Conservation (phyloP, 441 rosid genomes). For the Corymbia calophylla region DNA sequence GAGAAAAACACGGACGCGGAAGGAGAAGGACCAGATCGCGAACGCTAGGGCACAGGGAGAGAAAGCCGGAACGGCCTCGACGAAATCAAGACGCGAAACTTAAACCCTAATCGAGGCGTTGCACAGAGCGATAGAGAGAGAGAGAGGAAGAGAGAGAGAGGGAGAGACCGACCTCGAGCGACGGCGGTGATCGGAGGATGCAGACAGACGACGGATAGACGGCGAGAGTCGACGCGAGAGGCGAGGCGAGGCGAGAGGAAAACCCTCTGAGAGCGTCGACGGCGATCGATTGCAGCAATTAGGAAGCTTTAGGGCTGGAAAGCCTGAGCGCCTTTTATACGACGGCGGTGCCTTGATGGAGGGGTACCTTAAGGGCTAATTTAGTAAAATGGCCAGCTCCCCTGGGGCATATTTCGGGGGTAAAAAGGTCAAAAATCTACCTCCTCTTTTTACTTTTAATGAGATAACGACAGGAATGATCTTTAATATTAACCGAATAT, state of each 20-base stretch:
- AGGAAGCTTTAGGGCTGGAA: not conserved
- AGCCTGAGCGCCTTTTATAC: not conserved
- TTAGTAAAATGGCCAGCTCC: not conserved
- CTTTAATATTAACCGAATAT: not conserved
- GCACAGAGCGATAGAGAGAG: not conserved
- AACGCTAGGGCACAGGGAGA: not conserved
- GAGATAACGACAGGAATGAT: no score
- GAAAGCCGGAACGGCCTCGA: not conserved
- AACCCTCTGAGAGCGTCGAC: not conserved
- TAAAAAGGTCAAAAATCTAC: not conserved
- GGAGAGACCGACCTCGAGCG: not conserved
- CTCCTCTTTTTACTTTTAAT: no score
- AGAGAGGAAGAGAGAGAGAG: not conserved
- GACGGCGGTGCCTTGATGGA: not conserved
- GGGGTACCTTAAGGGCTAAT: not conserved
- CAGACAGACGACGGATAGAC: not conserved
- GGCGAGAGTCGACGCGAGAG: not conserved
- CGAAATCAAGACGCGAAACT: not conserved
- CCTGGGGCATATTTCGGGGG: not conserved
- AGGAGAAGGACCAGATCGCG: not conserved
- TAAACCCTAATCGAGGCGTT: not conserved
- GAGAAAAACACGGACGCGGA: not conserved
- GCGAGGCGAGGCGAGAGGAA: not conserved
- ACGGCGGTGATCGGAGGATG: not conserved
- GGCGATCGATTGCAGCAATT: not conserved